Evolutionary conservation across 495 filamentous ascomycete genomes (phyloP).

Genomic region (Trichocladium uniseriatum): DNA sequence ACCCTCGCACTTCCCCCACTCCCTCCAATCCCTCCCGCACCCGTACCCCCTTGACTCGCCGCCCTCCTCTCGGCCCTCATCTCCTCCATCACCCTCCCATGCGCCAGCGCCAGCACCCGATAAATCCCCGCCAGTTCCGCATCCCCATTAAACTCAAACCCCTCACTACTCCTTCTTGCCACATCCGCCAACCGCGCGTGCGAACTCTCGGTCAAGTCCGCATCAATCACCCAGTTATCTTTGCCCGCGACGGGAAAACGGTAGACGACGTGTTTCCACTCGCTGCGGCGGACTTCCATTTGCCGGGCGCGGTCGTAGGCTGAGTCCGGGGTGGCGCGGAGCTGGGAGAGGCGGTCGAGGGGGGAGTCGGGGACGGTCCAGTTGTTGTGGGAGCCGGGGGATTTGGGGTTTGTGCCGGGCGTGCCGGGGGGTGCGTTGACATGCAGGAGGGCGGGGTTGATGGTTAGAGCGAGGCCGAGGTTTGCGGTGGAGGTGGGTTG

Average conservation of each 20-base stretch:
- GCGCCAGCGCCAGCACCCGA: conserved; percentile 9
- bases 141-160: conserved; percentile 15
- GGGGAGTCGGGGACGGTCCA: conserved; percentile 14
- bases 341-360: conserved; percentile 12
- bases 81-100: conserved; percentile 13
- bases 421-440: not conserved
- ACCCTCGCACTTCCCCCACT: not conserved
- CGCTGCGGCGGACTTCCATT: conserved; percentile 16
- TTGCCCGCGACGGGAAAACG: conserved; percentile 13
- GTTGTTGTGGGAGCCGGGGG: not conserved
- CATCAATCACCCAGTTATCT: conserved; percentile 15
- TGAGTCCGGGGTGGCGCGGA: conserved; percentile 15
- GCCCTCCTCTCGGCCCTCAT: conserved; percentile 16
- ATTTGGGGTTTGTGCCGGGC: not conserved
- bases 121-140: conserved; percentile 16
- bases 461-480: not conserved
- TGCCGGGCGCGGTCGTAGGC: conserved; percentile 18
- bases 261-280: conserved; percentile 16
- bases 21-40: not conserved
- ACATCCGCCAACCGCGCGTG: conserved; percentile 17
- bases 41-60: not conserved
- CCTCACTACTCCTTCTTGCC: conserved; percentile 9
- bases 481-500: not conserved
- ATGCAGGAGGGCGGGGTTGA: not conserved
- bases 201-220: conserved; percentile 16